Base-by-base conservation (phyloP, 2,329 filamentous ascomycete species). In the Sporothrix luriei region DNA sequence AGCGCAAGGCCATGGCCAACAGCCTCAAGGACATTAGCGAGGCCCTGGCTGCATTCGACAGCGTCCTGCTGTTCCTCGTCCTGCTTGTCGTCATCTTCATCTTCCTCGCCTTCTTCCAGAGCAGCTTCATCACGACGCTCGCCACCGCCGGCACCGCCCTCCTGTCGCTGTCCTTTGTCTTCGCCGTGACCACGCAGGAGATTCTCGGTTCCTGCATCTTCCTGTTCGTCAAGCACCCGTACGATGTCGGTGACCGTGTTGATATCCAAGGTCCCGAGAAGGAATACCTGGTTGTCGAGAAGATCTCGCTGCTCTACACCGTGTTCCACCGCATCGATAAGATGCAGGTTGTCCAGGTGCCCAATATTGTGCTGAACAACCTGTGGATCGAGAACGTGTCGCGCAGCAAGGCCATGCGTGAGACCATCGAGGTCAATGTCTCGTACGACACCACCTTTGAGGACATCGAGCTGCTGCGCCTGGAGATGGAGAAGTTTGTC, bases 151-250 rank as follows among this genome's bases (percentile, higher is more conserved):
- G 94, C 73, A 97, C 95, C 1, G 91, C 95, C 0, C 85, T 99
- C 54, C 88, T 99, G 11, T 98, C 94, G 6, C 83, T 98, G n/a
- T 97, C 94, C 4, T 99, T 99, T 81, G 91, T 97, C 75, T 98
- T 99, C 79, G 90, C 94, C 29, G 90, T 91, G 69, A 97, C 94
- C 1, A 90, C 91, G 3, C 94, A 97, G 80, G 95, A 99, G 79
- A 91, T 99, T 73, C 87, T 99, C n/a, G 94, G 94, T 76, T 97
- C 94, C 49, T 98, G 94, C 82, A 97, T 99, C 76, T 99, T 99
- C 83, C 83, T 99, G 1, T 99, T 99, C 76, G 93, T 98, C 83
- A 99, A 99, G 83, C 95, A 99, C 78, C 94, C 95, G 0, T 98
- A 91, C 78, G 95, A 99, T 78, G 93, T 98, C 26, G 94, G 94